Conservation (phyloP, 2,329 filamentous ascomycete species). For the Parascedosporium putredinis region DNA sequence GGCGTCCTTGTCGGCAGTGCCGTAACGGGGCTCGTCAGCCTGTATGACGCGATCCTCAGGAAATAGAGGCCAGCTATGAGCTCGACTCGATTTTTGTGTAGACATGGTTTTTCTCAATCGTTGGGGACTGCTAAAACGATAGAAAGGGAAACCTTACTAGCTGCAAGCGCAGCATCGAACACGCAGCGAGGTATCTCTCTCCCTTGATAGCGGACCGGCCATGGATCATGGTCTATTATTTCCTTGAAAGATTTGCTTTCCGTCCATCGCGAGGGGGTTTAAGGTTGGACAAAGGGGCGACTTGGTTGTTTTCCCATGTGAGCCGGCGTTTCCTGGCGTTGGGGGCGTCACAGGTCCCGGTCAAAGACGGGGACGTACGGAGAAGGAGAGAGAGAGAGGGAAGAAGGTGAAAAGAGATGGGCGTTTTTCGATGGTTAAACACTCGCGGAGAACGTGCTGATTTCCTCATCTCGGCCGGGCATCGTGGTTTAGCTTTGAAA, state of each 20-base stretch:
- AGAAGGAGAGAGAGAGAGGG: not conserved
- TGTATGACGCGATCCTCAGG: conserved; percentile 70
- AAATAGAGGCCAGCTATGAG: conserved; percentile 33
- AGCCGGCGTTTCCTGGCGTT: conserved; percentile 4
- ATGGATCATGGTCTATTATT: no score
- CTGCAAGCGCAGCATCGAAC: not conserved
- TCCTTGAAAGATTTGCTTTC: no score
- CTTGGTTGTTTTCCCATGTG: not conserved
- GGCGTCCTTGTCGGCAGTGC: conserved; percentile 58
- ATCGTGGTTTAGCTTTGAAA: no score
- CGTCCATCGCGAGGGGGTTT: no score
- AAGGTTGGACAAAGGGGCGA: not conserved
- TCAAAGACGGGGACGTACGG: not conserved
- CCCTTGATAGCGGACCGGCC: no score
- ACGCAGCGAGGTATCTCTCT: not conserved
- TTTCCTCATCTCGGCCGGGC: no score
- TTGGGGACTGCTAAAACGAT: no score
- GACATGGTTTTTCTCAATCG: no score
- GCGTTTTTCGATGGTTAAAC: no score
- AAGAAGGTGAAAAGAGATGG: no score
- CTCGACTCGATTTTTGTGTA: no score
- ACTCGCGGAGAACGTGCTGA: not conserved
- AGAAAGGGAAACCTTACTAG: no score
- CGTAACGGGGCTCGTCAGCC: conserved; percentile 56
- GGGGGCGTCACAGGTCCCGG: not conserved